Conservation (phyloP, 1,139 yeast species). For the Casaregolazyma suthepensis region DNA sequence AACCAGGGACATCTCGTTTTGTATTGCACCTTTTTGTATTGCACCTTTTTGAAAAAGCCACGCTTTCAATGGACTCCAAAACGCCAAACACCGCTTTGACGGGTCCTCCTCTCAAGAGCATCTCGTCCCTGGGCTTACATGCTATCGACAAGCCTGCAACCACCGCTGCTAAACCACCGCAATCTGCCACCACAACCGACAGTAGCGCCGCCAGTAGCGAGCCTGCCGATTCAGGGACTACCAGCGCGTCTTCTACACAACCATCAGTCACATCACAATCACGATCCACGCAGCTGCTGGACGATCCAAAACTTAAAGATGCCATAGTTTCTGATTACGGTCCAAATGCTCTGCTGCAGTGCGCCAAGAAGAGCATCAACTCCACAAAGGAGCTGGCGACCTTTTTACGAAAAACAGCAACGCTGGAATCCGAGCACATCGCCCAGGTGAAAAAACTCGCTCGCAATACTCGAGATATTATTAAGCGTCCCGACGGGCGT, state of each 20-base stretch:
- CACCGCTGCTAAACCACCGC: slow-evolving; percentile 3
- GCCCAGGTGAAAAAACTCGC: slow-evolving; percentile 66
- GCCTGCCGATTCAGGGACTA: background rate
- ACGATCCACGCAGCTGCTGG: slow-evolving; percentile 29
- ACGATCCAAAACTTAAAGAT: slow-evolving; percentile 43
- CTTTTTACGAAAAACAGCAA: slow-evolving; percentile 71
- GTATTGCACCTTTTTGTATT: background rate
- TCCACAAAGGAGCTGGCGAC: slow-evolving; percentile 82
- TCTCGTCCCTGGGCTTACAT: slow-evolving; percentile 1
- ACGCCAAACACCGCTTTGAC: slow-evolving; percentile 7
- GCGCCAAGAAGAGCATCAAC: slow-evolving; percentile 71
- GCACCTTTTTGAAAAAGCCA: background rate
- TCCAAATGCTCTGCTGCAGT: slow-evolving; percentile 58
- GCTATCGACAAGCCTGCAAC: background rate
- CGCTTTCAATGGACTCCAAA: slow-evolving; percentile 7
- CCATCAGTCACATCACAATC: background rate
- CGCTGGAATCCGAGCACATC: slow-evolving; percentile 73
- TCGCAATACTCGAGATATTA: slow-evolving; percentile 45
- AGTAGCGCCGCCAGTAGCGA: background rate
- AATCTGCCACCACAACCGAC: background rate
- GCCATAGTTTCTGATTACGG: slow-evolving; percentile 51
- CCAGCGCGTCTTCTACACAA: slow-evolving; percentile 4
- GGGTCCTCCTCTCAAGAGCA: slow-evolving; percentile 7
- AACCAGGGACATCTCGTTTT: background rate
- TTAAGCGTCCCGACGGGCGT: slow-evolving; percentile 47